Base-by-base conservation (phyloP, 371 early-diverging fungal genomes). In the Enterospora canceri region DNA sequence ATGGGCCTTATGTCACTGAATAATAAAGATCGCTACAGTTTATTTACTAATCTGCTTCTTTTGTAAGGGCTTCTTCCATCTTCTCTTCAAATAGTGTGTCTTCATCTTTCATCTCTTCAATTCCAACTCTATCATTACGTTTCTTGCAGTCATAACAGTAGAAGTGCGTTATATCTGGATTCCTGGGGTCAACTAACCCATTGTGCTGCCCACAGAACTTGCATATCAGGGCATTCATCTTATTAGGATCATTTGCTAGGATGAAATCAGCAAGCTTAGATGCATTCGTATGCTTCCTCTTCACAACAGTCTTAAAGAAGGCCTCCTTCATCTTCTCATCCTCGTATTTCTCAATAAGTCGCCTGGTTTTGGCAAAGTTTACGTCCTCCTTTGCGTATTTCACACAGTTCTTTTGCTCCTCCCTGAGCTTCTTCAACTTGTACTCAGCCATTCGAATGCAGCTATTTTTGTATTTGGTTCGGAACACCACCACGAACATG, bases 201-300 rank as follows among this genome's bases (percentile, higher is more conserved):
- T 91, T 91, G 77, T 91, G 92, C 5, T 84, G 82, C 71, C 83
- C 88, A 80, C 93, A 93, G 34, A 84, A 82, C 34, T 84, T 82
- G 75, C 93, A 93, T 29, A 93, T 87, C 33, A 93, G 81, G 15
- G 93, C 93, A 75, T 89, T 91, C 72, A 87, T 87, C 63, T 84
- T 85, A 23, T 86, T 83, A 0, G 83, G 78, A 62, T 77, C 75
- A 24, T 70, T 65, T 32, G 66, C 75, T 23, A 77, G 33, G 16
- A 77, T 58, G 34, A 70, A 79, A 18, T 87, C 86, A 2, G 87
- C 86, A 1, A 85, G 84, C 53, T 88, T 90, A 12, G 91, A 91
- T 18, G 90, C 87, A 19, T 91, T 79, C 49, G 85, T 86, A 72
- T 89, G 89, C 32, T 89, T 85, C 24, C 60, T 65, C 21, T 68